Evolutionary conservation across 306 rosid species (phyloP).

Genomic region (Sophora flavescens): DNA sequence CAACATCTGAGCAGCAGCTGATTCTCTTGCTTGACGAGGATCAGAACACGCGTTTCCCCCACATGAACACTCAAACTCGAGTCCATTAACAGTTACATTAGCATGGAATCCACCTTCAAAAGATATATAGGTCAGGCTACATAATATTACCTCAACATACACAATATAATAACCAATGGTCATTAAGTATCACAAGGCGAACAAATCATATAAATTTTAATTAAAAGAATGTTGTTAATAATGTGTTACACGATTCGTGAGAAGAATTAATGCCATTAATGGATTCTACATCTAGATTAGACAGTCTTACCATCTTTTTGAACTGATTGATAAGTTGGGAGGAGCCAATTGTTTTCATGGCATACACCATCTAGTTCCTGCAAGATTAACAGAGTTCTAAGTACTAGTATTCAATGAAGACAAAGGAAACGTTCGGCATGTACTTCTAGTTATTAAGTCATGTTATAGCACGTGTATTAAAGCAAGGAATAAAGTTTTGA

Average conservation of each 20-base stretch:
- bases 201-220: constrained; percentile 18
- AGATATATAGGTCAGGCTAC: constrained; percentile 32
- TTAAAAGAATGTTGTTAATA: not conserved
- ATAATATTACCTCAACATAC: constrained; percentile 47
- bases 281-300: constrained; percentile 36
- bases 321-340: constrained; percentile 59
- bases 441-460: constrained; percentile 6
- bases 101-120: constrained; percentile 76
- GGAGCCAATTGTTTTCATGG: constrained; percentile 56
- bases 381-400: constrained; percentile 37
- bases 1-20: constrained; percentile 64
- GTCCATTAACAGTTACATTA: constrained; percentile 57
- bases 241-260: constrained; percentile 10
- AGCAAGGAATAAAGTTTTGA: not conserved
- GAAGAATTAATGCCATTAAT: not conserved
- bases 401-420: constrained; percentile 25
- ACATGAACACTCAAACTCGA: constrained; percentile 56
- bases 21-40: constrained; percentile 61
- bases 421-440: constrained; percentile 19
- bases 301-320: constrained; percentile 55
- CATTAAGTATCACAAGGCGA: constrained; percentile 13
- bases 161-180: constrained; percentile 3
- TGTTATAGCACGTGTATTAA: constrained; percentile 9
- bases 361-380: constrained; percentile 56
- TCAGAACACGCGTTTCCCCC: constrained; percentile 44